Evolutionary conservation across 1,139 yeast species (phyloP), one percentile per base, ranked within the genome.

Genomic region (Scheffersomyces stambukii): DNA sequence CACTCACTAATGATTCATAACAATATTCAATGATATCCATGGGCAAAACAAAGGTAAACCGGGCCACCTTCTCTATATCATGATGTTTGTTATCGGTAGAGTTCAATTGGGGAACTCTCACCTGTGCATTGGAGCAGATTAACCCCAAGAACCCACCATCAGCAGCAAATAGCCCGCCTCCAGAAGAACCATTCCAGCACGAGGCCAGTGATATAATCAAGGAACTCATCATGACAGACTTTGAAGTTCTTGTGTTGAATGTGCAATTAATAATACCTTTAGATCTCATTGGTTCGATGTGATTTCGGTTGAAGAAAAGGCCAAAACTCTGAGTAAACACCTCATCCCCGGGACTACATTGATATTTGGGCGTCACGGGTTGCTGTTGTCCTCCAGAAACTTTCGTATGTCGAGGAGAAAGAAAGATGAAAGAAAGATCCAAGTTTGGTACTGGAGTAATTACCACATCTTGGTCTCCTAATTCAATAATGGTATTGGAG

Each of bases 171-270:
- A 79, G 48, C 0, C 80, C 85, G 0, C 89, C 89, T 0, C 89
- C 89, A 1, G 83, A 76, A 2, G 86, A 78, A 0, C 89, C 89
- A 43, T 80, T 79, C 85, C 86, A 81, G 50, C 86, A 80, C 8
- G 77, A 66, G 0, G 84, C 70, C 0, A 83, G 70, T 0, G 77
- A 60, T 0, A 78, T 54, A 1, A 77, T 41, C 52, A 81, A 48
- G 0, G 68, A 57, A 3, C 29, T 22, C 4, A 30, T 10, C 28
- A 2, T 46, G 46, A n/a, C n/a, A n/a, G n/a, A n/a, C n/a, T n/a
- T n/a, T n/a, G n/a, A n/a, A n/a, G n/a, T n/a, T n/a, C n/a, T n/a
- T 15, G 50, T 29, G 4, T 28, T 17, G 15, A 48, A 37, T 5
- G 40, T 45, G 13, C 60, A 46, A 11, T 70, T 58, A 6, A 75